Conservation (phyloP, 306 rosid species). For the Prunus dulcis region DNA sequence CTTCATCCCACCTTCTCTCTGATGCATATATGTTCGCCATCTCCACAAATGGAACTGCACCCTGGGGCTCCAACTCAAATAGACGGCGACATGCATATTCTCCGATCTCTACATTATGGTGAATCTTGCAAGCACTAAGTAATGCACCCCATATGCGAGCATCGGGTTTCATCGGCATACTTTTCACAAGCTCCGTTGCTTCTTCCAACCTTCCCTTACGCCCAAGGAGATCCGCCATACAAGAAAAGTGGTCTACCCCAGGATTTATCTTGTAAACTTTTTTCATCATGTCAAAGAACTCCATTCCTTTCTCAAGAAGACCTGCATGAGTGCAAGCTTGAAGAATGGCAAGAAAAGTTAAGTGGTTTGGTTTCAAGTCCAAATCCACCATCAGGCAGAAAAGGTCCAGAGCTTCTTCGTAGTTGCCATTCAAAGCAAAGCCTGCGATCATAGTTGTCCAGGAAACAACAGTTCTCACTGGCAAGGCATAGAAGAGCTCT, state of each 20-base stretch:
- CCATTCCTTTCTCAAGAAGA: conserved; percentile 53
- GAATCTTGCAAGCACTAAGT: conserved; percentile 67
- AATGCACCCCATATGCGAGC: conserved; percentile 65
- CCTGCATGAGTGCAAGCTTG: conserved; percentile 75
- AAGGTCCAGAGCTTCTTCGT: conserved; percentile 50
- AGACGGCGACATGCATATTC: conserved; percentile 39
- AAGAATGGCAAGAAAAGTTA: conserved; percentile 67
- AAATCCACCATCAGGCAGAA: conserved; percentile 43
- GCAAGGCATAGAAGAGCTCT: conserved; percentile 39
- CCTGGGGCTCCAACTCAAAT: conserved; percentile 50
- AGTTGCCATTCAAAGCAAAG: conserved; percentile 63
- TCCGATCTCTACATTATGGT: conserved; percentile 41
- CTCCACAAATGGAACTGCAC: conserved; percentile 56
- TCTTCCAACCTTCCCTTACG: conserved; percentile 50
- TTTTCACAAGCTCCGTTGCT: conserved; percentile 47
- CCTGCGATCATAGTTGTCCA: conserved; percentile 69
- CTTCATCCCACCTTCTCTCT: conserved; percentile 60
- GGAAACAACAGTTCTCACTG: conserved; percentile 52
- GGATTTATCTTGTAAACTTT: conserved; percentile 39
- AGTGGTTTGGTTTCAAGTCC: conserved; percentile 47
- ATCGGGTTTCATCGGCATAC: conserved; percentile 58
- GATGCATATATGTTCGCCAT: conserved; percentile 74
- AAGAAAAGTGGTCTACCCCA: conserved; percentile 67
- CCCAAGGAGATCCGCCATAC: conserved; percentile 58
- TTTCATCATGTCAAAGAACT: conserved; percentile 45